Evolutionary conservation across 2,329 filamentous ascomycete genomes (phyloP).

Genomic region (Helotiales sp.): DNA sequence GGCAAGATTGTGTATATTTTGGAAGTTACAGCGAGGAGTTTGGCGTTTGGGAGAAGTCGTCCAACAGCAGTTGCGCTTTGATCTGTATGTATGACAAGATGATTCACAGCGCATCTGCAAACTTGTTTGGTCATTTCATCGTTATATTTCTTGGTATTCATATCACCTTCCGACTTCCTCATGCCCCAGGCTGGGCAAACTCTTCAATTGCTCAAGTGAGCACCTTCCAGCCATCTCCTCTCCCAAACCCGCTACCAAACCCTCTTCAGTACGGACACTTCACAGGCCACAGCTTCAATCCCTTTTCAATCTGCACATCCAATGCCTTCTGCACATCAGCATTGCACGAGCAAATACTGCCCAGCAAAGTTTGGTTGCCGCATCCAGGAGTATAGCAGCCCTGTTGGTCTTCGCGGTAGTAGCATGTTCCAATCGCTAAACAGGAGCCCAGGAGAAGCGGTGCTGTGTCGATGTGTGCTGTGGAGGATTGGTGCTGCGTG

Average conservation of each 20-base stretch:
- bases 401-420: slow-evolving; percentile 9
- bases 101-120: not conserved
- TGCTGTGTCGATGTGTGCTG: slow-evolving; percentile 18
- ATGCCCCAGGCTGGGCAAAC: not conserved
- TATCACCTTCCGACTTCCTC: not conserved
- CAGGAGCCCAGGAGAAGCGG: slow-evolving; percentile 24
- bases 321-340: slow-evolving; percentile 27
- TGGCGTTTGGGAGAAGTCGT: slow-evolving; percentile 19
- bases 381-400: slow-evolving; percentile 27
- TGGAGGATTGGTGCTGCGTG: slow-evolving; percentile 17
- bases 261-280: slow-evolving; percentile 20
- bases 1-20: slow-evolving; percentile 4
- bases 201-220: not conserved
- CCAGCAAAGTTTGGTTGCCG: slow-evolving; percentile 6
- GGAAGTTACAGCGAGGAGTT: slow-evolving; percentile 32
- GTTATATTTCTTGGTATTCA: not conserved
- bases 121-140: not conserved
- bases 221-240: not conserved
- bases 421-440: slow-evolving; percentile 22
- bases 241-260: not conserved
- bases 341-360: slow-evolving; percentile 25
- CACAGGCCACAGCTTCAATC: slow-evolving; percentile 24
- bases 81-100: slow-evolving; percentile 8
- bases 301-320: slow-evolving; percentile 23
- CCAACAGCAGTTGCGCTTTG: not conserved